Percentiles rank a stretch among this genome's conserved stretches.
These are phyloP conservation scores for Allodekkera sacchari DNA, from an alignment of 805 yeast species.

Conservation along the genomic window DNA sequence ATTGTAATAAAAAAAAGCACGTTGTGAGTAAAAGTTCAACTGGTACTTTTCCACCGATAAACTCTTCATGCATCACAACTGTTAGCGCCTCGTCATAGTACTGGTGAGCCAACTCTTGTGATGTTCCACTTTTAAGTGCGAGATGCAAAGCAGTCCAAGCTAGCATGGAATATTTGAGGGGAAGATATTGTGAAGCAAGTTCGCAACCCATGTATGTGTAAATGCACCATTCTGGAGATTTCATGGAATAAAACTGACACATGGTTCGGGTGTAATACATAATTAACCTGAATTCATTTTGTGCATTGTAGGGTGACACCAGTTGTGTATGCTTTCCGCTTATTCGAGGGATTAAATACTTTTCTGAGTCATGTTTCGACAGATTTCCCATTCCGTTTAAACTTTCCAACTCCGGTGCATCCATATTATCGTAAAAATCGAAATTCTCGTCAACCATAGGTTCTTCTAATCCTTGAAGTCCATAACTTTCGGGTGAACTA, in stretches of 20 bases:
- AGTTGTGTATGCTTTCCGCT: background rate
- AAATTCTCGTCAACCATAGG: background rate
- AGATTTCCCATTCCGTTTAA: too few species aligned
- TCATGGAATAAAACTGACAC: conserved; percentile 1
- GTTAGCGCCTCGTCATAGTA: conserved; percentile 1
- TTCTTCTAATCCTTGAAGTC: conserved; percentile 1
- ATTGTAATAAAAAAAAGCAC: conserved; percentile 2
- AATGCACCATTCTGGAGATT: conserved; percentile 2
- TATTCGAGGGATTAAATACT: background rate
- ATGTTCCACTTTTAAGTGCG: background rate
- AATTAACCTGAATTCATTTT: conserved; percentile 2
- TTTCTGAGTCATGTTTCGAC: background rate
- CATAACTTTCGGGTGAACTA: background rate
- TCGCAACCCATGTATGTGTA: conserved; percentile 1
- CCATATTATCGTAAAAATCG: background rate
- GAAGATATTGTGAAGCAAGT: conserved; percentile 1
- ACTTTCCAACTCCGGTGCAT: background rate
- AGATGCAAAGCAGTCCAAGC: conserved; percentile 3
- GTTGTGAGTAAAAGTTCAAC: conserved; percentile 2
- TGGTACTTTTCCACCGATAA: conserved; percentile 1
- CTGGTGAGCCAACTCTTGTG: background rate
- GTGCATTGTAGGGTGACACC: background rate
- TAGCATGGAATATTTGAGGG: conserved; percentile 1
- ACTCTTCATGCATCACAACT: conserved; percentile 1
- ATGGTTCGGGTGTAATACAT: background rate